These are phyloP conservation scores for Hypoxylon sp. DNA, from an alignment of 2,329 filamentous ascomycete genomes.

Conservation along the genomic window DNA sequence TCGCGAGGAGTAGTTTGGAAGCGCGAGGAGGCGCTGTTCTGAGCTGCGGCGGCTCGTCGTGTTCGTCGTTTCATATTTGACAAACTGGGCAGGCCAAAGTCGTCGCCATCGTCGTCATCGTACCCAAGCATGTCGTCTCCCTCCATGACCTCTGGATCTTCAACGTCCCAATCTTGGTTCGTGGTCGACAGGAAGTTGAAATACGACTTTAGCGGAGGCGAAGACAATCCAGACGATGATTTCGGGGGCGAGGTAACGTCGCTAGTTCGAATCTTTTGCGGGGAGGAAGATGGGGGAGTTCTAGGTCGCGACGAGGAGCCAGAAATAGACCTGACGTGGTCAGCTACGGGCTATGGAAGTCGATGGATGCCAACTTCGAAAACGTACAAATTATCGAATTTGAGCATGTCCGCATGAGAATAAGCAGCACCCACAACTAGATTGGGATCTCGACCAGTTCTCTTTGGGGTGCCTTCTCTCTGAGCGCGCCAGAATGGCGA, in stretches of 20 bases:
- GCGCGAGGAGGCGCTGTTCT: constrained; percentile 46
- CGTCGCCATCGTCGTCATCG: constrained; percentile 89
- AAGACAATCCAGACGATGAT: constrained; percentile 61
- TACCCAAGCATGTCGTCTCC: constrained; percentile 80
- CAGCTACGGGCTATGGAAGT: constrained; percentile 8
- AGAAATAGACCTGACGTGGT: constrained; percentile 63
- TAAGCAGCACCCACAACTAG: constrained; percentile 94
- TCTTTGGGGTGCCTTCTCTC: constrained; percentile 62
- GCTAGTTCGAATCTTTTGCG: constrained; percentile 60
- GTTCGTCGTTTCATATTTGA: constrained; percentile 86
- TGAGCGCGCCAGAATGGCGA: constrained; percentile 88
- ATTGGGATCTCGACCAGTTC: constrained; percentile 66
- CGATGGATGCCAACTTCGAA: neutral
- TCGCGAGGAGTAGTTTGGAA: constrained; percentile 51
- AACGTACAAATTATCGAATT: constrained; percentile 78
- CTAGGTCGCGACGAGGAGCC: constrained; percentile 71
- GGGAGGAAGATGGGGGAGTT: constrained; percentile 74
- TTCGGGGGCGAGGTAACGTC: constrained; percentile 66
- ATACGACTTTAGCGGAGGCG: constrained; percentile 77
- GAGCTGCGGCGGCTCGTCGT: constrained; percentile 59
- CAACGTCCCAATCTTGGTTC: constrained; percentile 82
- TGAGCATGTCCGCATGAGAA: constrained; percentile 94
- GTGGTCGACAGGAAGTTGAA: constrained; percentile 82
- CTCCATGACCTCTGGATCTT: constrained; percentile 65
- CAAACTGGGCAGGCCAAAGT: constrained; percentile 93